Conservation (phyloP, 2,329 filamentous ascomycete species). For the Grosmannia clavigera region DNA sequence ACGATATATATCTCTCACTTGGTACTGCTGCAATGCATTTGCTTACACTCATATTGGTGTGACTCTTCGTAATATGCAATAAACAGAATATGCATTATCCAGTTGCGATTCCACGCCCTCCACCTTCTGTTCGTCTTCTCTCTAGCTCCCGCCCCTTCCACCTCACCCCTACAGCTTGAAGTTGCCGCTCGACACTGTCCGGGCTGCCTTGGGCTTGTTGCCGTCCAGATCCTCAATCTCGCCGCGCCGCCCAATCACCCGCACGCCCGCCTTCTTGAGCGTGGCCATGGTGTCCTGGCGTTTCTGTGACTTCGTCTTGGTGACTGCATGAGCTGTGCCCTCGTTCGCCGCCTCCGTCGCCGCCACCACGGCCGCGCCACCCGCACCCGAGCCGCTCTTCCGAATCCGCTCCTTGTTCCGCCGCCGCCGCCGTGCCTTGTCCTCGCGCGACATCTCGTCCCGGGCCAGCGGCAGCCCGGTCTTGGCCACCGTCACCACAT, state of each 20-base stretch:
- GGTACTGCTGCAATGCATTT: neutral
- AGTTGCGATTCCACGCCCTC: too few relatives aligned
- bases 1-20: neutral
- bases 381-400: conserved; percentile 37
- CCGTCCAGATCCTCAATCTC: conserved; percentile 75
- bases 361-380: conserved; percentile 18
- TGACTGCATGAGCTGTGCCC: conserved; percentile 22
- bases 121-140: too few relatives aligned
- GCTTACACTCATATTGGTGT: too few relatives aligned
- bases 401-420: conserved; percentile 76
- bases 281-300: conserved; percentile 29
- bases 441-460: conserved; percentile 80
- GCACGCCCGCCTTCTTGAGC: conserved; percentile 61
- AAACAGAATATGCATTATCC: too few relatives aligned
- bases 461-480: conserved; percentile 64
- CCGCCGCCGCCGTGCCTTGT: conserved; percentile 63
- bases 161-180: conserved; percentile 43
- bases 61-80: too few relatives aligned
- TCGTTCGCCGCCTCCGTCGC: conserved; percentile 31
- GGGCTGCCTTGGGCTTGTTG: conserved; percentile 50
- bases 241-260: conserved; percentile 83
- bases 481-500: conserved; percentile 56
- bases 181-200: conserved; percentile 39
- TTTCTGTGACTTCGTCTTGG: conserved; percentile 20
- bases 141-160: too few relatives aligned